phyloP scores from a whole-genome alignment of 495 filamentous ascomycete species.

The Hypoxylon trugodes region DNA sequence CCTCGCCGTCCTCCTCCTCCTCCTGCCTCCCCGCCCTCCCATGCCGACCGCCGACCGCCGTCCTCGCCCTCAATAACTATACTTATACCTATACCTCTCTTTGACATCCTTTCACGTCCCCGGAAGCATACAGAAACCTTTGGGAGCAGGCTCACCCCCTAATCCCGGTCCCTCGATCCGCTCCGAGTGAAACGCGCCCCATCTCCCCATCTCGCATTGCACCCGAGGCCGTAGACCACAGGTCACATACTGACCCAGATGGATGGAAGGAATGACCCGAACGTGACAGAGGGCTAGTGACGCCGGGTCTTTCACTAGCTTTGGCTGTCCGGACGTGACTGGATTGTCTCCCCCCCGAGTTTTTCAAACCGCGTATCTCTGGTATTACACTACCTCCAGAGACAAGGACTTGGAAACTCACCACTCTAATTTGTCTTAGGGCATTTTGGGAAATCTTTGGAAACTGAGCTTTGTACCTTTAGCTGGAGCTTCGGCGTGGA shows the following conservation, averaged over 20 bases:
- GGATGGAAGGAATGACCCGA: background rate
- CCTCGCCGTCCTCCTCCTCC: background rate
- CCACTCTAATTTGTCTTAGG: too few relatives aligned
- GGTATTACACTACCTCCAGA: background rate
- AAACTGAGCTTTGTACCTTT: too few relatives aligned
- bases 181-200: constrained; percentile 15
- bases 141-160: background rate
- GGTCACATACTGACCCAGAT: constrained; percentile 23
- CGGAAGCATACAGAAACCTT: constrained; percentile 26
- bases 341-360: background rate
- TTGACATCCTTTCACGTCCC: constrained; percentile 4
- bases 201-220: background rate
- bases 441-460: background rate
- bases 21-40: background rate
- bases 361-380: background rate
- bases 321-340: constrained; percentile 22
- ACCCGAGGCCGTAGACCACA: constrained; percentile 7
- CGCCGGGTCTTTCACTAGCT: constrained; percentile 29
- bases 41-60: background rate
- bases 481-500: too few relatives aligned
- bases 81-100: background rate
- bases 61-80: background rate
- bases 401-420: too few relatives aligned
- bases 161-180: constrained; percentile 23
- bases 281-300: constrained; percentile 26